Conservation (phyloP, 2,329 filamentous ascomycete species). For the Westerdykella sp. region DNA sequence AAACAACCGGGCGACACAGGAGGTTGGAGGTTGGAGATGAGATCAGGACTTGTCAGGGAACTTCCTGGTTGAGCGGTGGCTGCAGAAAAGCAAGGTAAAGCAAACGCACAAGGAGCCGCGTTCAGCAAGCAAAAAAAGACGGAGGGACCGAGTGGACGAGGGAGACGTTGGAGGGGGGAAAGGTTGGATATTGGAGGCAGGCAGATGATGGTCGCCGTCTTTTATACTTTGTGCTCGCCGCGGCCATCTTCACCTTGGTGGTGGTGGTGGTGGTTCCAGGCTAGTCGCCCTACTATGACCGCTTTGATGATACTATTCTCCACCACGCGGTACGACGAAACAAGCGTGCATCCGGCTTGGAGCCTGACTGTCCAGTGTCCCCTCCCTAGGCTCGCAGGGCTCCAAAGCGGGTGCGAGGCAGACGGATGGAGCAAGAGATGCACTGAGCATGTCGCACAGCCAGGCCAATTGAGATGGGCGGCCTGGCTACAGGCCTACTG, state of each 20-base stretch:
- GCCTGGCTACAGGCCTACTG: too few relatives aligned
- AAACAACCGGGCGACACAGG: too few relatives aligned
- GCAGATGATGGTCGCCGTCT: not conserved
- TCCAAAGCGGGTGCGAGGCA: constrained; percentile 26
- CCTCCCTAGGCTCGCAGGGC: constrained; percentile 7
- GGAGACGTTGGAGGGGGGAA: constrained; percentile 5
- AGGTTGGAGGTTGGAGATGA: too few relatives aligned
- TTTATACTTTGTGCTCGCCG: not conserved
- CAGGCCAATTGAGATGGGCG: constrained; percentile 17
- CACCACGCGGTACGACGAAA: constrained; percentile 12
- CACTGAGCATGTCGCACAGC: constrained; percentile 26
- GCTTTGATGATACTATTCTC: constrained; percentile 5
- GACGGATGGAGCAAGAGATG: constrained; percentile 33
- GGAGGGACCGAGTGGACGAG: constrained; percentile 1
- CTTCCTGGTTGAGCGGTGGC: constrained; percentile 24
- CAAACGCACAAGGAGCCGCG: constrained; percentile 15
- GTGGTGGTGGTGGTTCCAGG: not conserved
- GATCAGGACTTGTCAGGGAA: too few relatives aligned
- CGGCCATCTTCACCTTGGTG: not conserved
- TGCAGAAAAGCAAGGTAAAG: constrained; percentile 23
- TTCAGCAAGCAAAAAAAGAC: constrained; percentile 5
- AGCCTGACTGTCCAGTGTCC: too few relatives aligned
- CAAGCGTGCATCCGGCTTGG: constrained; percentile 11
- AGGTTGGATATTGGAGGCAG: constrained; percentile 15
- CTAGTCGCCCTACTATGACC: constrained; percentile 4